Base-by-base conservation (phyloP, 495 filamentous ascomycete genomes). In the Schizothecium vesticola region DNA sequence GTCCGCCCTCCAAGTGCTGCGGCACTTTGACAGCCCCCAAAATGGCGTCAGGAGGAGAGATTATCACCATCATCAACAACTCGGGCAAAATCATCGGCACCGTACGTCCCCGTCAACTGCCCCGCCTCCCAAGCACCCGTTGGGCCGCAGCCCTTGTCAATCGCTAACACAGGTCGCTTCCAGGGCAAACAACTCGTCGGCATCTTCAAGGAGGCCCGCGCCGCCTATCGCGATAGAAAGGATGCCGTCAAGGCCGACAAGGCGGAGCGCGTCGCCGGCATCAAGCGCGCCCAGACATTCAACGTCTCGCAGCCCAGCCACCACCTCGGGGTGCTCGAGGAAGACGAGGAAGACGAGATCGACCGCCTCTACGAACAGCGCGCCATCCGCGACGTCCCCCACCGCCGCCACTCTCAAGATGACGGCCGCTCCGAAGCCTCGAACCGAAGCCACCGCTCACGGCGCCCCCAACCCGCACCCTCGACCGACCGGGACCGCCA, bases 31-130 rank as follows among this genome's bases (percentile, higher is more conserved):
- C n/a, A 63, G 58, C 65, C 58, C 67, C 70, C 73, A 81, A 79
- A 12, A 85, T 86, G 82, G 74, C 83, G 71, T 51, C 43, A 3
- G 57, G 77, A 65, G 80, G 80, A 66, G 83, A 97, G 80, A 92
- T 92, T 56, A 89, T 97, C 74, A 92, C 92, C 65, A 91, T 97
- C 66, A 87, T 97, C 79, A 94, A 97, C 81, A 91, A 90, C 74
- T 96, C 93, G 67, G 92, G 92, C 67, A 94, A 97, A 84, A 88
- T 96, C 10, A 91, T 97, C 63, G 94, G 89, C 84, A 95, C 91
- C 66, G 92, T 95, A 86, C 79, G 91, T 61, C 51, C 31, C 56
- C 23, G 61, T 64, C 61, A 26, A 43, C 67, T 19, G 31, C 67
- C 33, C 28, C 12, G 23, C 60, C 51, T 36, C 67, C 33, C 36